Evolutionary conservation across 2,329 filamentous ascomycete species (phyloP).

Genomic region (Fusarium floridanum): DNA sequence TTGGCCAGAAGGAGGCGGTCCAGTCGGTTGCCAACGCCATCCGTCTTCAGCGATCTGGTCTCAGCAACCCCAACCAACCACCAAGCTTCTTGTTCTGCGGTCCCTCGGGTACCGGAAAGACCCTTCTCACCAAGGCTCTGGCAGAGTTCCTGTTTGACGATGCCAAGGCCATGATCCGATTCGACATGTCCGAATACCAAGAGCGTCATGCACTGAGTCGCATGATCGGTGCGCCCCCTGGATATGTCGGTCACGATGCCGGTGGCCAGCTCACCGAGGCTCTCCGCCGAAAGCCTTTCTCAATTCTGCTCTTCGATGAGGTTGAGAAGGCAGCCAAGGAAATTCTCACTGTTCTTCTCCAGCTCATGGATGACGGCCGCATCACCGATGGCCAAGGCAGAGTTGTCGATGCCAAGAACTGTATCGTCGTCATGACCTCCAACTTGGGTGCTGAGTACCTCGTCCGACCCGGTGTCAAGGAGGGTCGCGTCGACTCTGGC

Average conservation of each 20-base stretch:
- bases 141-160: conserved; percentile 99
- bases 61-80: conserved; percentile 95
- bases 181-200: conserved; percentile 99
- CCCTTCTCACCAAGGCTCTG: conserved; percentile 93
- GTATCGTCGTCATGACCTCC: conserved; percentile 99
- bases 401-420: conserved; percentile 95
- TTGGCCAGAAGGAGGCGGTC: conserved; percentile 95
- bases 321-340: conserved; percentile 99
- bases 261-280: conserved; percentile 96
- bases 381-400: conserved; percentile 98
- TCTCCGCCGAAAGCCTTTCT: conserved; percentile 94
- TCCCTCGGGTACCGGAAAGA: conserved; percentile 98
- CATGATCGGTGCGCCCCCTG: conserved; percentile 97
- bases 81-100: conserved; percentile 99
- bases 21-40: conserved; percentile 95
- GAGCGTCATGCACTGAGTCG: conserved; percentile 94
- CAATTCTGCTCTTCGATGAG: conserved; percentile 97
- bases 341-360: conserved; percentile 94
- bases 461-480: conserved; percentile 79
- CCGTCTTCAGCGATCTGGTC: conserved; percentile 91
- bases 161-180: conserved; percentile 95
- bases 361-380: conserved; percentile 98
- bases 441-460: conserved; percentile 96
- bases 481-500: conserved; percentile 87
- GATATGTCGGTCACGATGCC: conserved; percentile 96